Evolutionary conservation across 2,329 filamentous ascomycete genomes (phyloP), one percentile per base, ranked within the genome.

Genomic region (Colletotrichum filicis): DNA sequence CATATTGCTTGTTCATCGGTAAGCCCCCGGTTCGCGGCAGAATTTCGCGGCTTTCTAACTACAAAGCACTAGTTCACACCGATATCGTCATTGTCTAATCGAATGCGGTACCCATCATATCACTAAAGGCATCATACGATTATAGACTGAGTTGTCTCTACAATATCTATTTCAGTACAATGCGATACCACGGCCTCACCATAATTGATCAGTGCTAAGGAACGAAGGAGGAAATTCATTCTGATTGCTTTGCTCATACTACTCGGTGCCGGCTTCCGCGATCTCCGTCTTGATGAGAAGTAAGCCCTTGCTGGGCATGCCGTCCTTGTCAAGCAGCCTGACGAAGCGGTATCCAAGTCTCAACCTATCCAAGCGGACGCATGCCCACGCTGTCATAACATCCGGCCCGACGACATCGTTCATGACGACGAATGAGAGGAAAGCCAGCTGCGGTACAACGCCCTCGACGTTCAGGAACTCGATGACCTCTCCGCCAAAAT

Each of bases 381-480:
- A 97, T 1, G 94, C 92, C 97, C 97, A 98, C 3, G 93, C 94
- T 9, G 95, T 92, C 70, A 98, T 83, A 71, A 92, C 89, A 78
- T 98, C 95, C 74, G 89, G 88, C 4, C 92, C 91, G 76, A 95
- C 90, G 81, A 95, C 93, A 77, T 97, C 93, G 80, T 98, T 94
- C 82, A 95, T 93, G 76, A 98, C 87, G 77, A 97, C 94, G 86
- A 98, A 94, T 78, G 93, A 88, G 64, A 95, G 86, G 83, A 95
- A 95, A 32, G 91, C 90, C 74, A 95, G 85, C 78, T 93, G 89
- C 61, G 93, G 90, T 9, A 93, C 87, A 1, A 94, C 85, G 9
- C 89, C 87, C 1, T 83, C 80, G 42, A 91, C 83, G 0, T 81
- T 81, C 24, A 85, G 83, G 76, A 95, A 94, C 37, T 85, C 82